Base-by-base conservation (phyloP, 2,329 filamentous ascomycete genomes). In the Cladosporium sp. region DNA sequence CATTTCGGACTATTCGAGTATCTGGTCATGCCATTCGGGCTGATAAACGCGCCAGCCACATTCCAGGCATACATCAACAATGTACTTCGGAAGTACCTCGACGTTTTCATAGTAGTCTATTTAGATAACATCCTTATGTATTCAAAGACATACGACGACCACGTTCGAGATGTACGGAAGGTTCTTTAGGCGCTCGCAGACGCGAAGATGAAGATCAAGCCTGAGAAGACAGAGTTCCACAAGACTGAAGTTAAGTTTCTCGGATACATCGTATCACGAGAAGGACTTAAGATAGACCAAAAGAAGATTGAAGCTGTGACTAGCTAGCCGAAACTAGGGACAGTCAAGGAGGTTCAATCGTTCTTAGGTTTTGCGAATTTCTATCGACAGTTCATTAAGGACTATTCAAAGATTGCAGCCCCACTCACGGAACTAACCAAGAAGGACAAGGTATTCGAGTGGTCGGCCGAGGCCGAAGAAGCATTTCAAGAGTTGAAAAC, bases 191-290 rank as follows among this genome's bases (percentile, higher is more conserved):
- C 39, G 4, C n/a, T 46, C 5, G 13, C 5, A 21, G 39, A 46
- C n/a, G 39, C 39, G 13, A 46, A 46, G 14, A 46, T 46, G 11
- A 16, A 61, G 8, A 39, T 63, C 10, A 57, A 71, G 43, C 28
- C 28, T 28, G 28, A 28, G 28, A 28, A 28, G 7, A 76, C 70
- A 58, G 61, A 67, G 6, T 77, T 76, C 46, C 58, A 74, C 49
- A 61, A 73, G 13, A 70, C 74, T 43, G 68, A 75, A 67, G 65
- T 75, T 2, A 68, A 71, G 48, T 75, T 67, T 64, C 68, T 74
- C 21, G 69, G 72, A 5, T 67, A 73, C 46, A 70, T 72, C 26
- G 57, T 70, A 71, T 39, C 64, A 43, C 34, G 68, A 69, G 53
- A 72, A 64, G 48, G 68, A 62, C 66, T 72, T 28, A 51, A 70